Evolutionary conservation across 2,329 filamentous ascomycete species (phyloP).

Genomic region (Byssochlamys sp.): DNA sequence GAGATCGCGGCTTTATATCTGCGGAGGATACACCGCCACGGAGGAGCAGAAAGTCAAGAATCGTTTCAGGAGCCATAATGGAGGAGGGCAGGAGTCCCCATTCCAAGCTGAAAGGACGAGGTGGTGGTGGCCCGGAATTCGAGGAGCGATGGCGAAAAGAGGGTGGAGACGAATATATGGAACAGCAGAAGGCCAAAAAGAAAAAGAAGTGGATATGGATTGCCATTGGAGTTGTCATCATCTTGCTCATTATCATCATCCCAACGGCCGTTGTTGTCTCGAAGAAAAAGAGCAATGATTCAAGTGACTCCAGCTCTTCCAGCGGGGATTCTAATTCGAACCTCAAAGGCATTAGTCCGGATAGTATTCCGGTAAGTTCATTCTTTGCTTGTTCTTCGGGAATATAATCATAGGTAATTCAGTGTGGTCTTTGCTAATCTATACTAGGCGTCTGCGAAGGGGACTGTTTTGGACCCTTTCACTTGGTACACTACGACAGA

Average conservation of each 20-base stretch:
- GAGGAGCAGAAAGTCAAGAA: constrained; percentile 46
- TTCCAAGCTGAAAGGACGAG: constrained; percentile 39
- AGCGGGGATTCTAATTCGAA: constrained; percentile 32
- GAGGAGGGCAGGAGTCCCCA: constrained; percentile 53
- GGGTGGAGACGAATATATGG: constrained; percentile 12
- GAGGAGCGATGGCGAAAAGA: constrained; percentile 1
- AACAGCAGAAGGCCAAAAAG: constrained; percentile 23
- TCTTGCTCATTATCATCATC: constrained; percentile 58
- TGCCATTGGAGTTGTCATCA: constrained; percentile 43
- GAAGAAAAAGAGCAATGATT: constrained; percentile 45
- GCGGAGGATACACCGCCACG: constrained; percentile 14
- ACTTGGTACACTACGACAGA: constrained; percentile 81
- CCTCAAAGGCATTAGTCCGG: constrained; percentile 45
- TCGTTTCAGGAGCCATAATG: constrained; percentile 61
- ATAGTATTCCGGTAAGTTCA: constrained; percentile 48
- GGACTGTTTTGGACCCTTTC: constrained; percentile 76
- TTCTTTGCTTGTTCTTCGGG: not conserved
- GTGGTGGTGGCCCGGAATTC: not conserved
- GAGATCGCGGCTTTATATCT: constrained; percentile 6
- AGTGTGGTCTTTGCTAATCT: constrained; percentile 6
- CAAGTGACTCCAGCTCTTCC: constrained; percentile 18
- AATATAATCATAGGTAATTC: not conserved
- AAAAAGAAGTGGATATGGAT: constrained; percentile 43
- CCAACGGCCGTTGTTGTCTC: constrained; percentile 57
- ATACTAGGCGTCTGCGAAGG: constrained; percentile 49